Base-by-base conservation (phyloP, 2,329 filamentous ascomycete species). In the Sclerotinia nivalis region DNA sequence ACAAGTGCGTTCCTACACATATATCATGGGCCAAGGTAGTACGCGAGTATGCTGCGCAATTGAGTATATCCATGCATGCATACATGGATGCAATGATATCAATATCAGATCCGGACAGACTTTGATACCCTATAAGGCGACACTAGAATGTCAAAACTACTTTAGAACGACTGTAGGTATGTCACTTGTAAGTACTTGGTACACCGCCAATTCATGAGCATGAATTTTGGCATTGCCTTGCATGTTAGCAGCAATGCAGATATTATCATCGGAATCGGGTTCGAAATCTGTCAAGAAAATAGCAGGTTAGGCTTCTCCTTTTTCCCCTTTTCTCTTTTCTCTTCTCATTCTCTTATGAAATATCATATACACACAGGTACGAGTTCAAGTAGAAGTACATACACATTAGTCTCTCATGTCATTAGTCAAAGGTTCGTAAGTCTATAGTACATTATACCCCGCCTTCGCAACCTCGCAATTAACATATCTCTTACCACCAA, bases 31-130 rank as follows among this genome's bases (percentile, higher is more conserved):
- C 18, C n/a, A 50, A 65, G 15, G 61, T 52, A 1, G 47, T 13
- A 65, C 61, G 34, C 61, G 61, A 65, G 61, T 64, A 64, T 64
- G 47, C 31, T 64, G 61, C 31, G n/a, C 61, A 64, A 64, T 28
- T 43, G 25, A 22, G 50, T 28, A 31, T 52, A 45, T 66, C n/a
- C 37, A 66, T 66, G 52, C 50, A 66, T 66, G 60, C 31, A 66
- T 66, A 45, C 31, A 66, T 66, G 64, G 3, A 62, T 68, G 31
- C n/a, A 62, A 34, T 31, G 34, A 52, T 54, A 62, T 62, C 31
- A 68, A 62, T 61, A 68, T 68, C 66, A 68, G 66, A 68, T 68
- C 47, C 40, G 45, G 43, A 62, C 58, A 68, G 56, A 68, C 47
- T 50, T 52, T 37, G 34, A 52, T 10, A 65, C 34, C 34, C 61